These are phyloP conservation scores for Hondaea fermentalgiana DNA, from an alignment of 108 stramenopile species.

Conservation along the genomic window DNA sequence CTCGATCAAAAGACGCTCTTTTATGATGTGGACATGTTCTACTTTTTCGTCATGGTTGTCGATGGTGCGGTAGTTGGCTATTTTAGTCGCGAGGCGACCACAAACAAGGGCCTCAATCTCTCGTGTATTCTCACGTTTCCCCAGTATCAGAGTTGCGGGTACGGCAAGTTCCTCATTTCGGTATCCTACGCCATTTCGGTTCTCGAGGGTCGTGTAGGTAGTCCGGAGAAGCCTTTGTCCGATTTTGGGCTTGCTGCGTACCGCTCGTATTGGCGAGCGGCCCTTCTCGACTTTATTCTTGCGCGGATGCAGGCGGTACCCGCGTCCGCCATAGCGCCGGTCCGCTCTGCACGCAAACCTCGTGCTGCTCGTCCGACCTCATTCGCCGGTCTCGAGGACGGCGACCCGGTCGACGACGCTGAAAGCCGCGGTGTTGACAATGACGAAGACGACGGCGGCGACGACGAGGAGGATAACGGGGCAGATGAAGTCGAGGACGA, in stretches of 20 bases:
- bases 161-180: constrained; percentile 94
- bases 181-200: constrained; percentile 73
- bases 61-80: constrained; percentile 94
- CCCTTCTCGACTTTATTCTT: neutral
- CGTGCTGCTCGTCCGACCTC: neutral
- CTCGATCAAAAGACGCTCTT: constrained; percentile 99
- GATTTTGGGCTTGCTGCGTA: neutral
- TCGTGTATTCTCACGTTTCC: constrained; percentile 98
- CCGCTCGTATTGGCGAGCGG: neutral
- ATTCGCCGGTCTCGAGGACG: neutral
- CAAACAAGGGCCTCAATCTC: constrained; percentile 74
- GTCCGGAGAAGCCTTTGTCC: constrained; percentile 2
- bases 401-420: neutral
- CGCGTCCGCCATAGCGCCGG: neutral
- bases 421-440: neutral
- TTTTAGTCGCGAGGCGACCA: constrained; percentile 79
- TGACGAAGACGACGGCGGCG: neutral
- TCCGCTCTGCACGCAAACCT: neutral
- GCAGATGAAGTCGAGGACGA: neutral
- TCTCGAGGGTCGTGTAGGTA: constrained; percentile 30
- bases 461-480: neutral
- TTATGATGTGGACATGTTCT: constrained; percentile 95
- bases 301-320: neutral
- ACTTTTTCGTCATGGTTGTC: constrained; percentile 94
- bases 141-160: constrained; percentile 91